Base-by-base conservation (phyloP, 352 stramenopile species). In the Phytophthora ramorum region DNA sequence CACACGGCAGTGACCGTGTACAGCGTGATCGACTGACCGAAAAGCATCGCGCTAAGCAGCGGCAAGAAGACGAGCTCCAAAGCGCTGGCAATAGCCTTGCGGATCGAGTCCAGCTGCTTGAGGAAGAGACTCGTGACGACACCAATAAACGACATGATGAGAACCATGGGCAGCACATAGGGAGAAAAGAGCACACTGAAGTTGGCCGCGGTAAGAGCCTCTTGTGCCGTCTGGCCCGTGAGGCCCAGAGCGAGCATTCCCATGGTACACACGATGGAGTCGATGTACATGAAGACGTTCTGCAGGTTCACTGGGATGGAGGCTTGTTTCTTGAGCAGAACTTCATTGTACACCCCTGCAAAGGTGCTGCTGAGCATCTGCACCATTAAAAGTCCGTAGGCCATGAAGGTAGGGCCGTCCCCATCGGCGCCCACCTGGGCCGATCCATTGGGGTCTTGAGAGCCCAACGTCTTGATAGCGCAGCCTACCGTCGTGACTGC, bases 241-340 rank as follows among this genome's bases (percentile, higher is more conserved):
- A 93, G 69, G 24, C 83, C 83, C 6, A 92, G 63, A 41, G 68
- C 80, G 47, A 93, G 78, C 79, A 91, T 91, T 34, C 53, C 54
- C 40, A 89, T 48, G 1, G 83, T 92, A 48, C 85, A 92, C 7
- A 89, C 49, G 51, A 93, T 90, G 47, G 86, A 94, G 75, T 94
- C 81, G 38, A 87, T 53, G 70, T 94, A 94, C 86, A 94, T 94
- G 64, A 92, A 91, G 49, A 92, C 81, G 53, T 94, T 94, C 64
- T 94, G 86, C 47, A 94, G 61, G 58, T 94, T 92, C 44, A 91
- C 60, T 13, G 84, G 63, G 54, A 92, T 91, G 58, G 78, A 72
- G 35, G 73, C 51, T 58, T 92, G 80, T 32, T 88, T 90, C 73
- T 94, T 94, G 26, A 94, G 78, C 40, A 94, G 62, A 59, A 88